Conservation (phyloP, 164 flowering plant genomes). For the Brasenia schreberi region DNA sequence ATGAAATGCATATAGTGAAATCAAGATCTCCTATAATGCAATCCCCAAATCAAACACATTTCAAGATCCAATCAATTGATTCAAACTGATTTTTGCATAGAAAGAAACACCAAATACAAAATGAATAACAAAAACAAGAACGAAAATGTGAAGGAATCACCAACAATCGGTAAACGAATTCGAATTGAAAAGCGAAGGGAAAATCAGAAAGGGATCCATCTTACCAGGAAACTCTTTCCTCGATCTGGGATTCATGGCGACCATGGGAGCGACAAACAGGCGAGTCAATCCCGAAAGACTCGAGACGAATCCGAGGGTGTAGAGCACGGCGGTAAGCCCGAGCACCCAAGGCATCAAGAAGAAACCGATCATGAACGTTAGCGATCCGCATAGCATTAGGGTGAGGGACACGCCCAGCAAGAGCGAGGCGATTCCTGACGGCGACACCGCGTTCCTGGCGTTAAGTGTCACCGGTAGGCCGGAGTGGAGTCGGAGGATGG, state of each 20-base stretch:
- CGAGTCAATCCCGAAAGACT: constrained; percentile 50
- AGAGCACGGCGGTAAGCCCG: constrained; percentile 59
- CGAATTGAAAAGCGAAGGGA: not conserved
- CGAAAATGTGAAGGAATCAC: not conserved
- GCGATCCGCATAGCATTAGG: constrained; percentile 91
- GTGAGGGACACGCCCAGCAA: constrained; percentile 74
- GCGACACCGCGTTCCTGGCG: constrained; percentile 15
- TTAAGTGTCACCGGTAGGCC: not conserved
- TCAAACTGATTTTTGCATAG: no score
- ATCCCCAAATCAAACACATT: no score
- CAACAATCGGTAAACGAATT: no score
- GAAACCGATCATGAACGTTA: constrained; percentile 86
- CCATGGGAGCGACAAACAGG: constrained; percentile 36
- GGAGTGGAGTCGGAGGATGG: not conserved
- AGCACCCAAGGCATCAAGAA: constrained; percentile 96
- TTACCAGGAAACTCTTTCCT: constrained; percentile 40
- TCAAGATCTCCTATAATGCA: no score
- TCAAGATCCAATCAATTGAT: no score
- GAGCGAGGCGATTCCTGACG: constrained; percentile 75
- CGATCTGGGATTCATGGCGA: constrained; percentile 10
- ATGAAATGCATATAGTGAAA: no score
- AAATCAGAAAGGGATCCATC: not conserved
- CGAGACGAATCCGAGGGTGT: constrained; percentile 63
- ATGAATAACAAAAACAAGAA: not conserved
- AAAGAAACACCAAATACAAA: no score